These are phyloP conservation scores for Dioscorea cayenensis DNA, from an alignment of 116 monocot species.

Conservation along the genomic window DNA sequence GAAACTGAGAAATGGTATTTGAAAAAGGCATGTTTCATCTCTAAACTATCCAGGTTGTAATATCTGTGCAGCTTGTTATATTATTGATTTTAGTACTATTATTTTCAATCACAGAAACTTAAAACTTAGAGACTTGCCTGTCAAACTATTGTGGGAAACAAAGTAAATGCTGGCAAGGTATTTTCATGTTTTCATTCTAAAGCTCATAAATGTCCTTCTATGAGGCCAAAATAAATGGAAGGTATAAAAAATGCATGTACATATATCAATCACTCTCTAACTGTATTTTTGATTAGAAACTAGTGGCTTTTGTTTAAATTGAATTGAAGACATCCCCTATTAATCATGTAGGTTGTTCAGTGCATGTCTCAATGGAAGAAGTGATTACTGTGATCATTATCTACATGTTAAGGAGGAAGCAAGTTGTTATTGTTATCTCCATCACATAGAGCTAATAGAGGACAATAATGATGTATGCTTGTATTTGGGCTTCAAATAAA, in stretches of 20 bases:
- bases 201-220: neutral
- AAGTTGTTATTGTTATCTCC: too few species aligned
- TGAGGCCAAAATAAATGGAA: too few species aligned
- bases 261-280: too few species aligned
- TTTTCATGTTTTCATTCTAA: neutral
- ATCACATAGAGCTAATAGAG: too few species aligned
- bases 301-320: neutral
- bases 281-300: too few species aligned
- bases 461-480: too few species aligned
- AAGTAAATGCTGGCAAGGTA: constrained; percentile 68
- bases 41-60: too few species aligned
- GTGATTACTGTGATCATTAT: constrained; percentile 1
- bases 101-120: constrained; percentile 33
- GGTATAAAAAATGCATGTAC: too few species aligned
- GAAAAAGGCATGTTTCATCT: constrained; percentile 49
- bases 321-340: neutral
- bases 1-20: constrained; percentile 62
- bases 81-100: neutral
- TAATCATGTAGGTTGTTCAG: constrained; percentile 41
- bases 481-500: too few species aligned
- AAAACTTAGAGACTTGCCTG: constrained; percentile 91
- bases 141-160: constrained; percentile 85
- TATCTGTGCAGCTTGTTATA: neutral
- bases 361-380: constrained; percentile 66
- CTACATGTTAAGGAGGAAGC: neutral